These are phyloP conservation scores for Bipolaris victoriae DNA, from an alignment of 2,329 filamentous ascomycete species.

Conservation along the genomic window DNA sequence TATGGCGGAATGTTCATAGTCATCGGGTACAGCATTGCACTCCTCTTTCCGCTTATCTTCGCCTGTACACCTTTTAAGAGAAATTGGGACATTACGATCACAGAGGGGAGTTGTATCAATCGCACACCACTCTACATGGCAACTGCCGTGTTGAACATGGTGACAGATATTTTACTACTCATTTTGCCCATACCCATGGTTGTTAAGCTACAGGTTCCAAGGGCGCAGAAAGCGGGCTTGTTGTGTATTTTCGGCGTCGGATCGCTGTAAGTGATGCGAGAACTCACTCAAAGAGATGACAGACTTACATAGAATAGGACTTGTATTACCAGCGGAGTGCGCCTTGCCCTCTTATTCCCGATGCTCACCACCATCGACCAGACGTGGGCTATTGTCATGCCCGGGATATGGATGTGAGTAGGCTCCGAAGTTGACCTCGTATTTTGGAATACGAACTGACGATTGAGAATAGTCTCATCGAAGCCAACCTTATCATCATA, in stretches of 20 bases:
- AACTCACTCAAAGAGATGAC: background rate
- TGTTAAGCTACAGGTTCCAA: constrained; percentile 24
- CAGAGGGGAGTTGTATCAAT: constrained; percentile 24
- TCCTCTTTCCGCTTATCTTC: constrained; percentile 31
- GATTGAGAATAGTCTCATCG: constrained; percentile 39
- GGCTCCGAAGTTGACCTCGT: background rate
- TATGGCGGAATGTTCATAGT: constrained; percentile 29
- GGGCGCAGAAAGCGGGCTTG: constrained; percentile 23
- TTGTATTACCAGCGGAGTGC: constrained; percentile 17
- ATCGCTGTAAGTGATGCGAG: constrained; percentile 16
- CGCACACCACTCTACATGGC: constrained; percentile 28
- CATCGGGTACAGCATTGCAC: constrained; percentile 24
- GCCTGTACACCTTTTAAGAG: constrained; percentile 26
- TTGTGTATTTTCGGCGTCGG: constrained; percentile 28
- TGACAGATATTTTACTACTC: constrained; percentile 27
- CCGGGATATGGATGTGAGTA: constrained; percentile 21
- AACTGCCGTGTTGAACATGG: constrained; percentile 28
- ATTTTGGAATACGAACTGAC: background rate
- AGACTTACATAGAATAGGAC: constrained; percentile 3
- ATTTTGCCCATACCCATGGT: constrained; percentile 28
- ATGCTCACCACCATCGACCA: constrained; percentile 18
- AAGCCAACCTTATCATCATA: constrained; percentile 52
- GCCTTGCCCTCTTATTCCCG: constrained; percentile 12
- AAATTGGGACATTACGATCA: constrained; percentile 27
- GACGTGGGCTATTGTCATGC: constrained; percentile 23